A percentile compares a stretch with the other conserved stretches of the same genome.
Evolutionary conservation across 2,329 filamentous ascomycete genomes (phyloP).

Genomic region (Colletotrichum neosansevieriae): DNA sequence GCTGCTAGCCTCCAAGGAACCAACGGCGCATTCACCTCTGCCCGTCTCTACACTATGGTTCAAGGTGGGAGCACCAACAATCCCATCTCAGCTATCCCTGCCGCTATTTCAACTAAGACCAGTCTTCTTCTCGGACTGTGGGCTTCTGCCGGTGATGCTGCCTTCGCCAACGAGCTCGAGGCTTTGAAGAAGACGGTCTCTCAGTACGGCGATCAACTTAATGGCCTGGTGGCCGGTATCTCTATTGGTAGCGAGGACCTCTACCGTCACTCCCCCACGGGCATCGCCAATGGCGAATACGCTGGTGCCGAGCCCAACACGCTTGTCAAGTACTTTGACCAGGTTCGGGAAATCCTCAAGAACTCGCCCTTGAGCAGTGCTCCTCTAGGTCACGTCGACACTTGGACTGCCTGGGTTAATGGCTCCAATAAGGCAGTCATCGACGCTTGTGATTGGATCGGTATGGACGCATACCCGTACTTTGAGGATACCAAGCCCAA

Average conservation of each 20-base stretch:
- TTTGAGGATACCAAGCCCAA: constrained; percentile 79
- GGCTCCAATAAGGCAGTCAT: constrained; percentile 77
- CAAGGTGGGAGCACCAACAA: constrained; percentile 75
- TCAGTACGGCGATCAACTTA: constrained; percentile 75
- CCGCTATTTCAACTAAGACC: constrained; percentile 84
- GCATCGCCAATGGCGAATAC: constrained; percentile 71
- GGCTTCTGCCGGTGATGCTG: constrained; percentile 75
- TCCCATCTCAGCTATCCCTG: constrained; percentile 80
- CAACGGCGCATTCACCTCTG: constrained; percentile 72
- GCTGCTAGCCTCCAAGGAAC: constrained; percentile 74
- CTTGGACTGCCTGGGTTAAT: constrained; percentile 86
- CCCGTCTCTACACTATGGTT: constrained; percentile 81
- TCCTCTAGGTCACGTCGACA: constrained; percentile 87
- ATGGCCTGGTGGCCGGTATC: constrained; percentile 80
- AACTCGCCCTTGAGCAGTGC: constrained; percentile 69
- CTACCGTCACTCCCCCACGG: constrained; percentile 81
- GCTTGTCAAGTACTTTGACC: constrained; percentile 77
- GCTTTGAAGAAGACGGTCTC: constrained; percentile 78
- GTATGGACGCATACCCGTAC: constrained; percentile 88
- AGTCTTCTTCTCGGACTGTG: constrained; percentile 85
- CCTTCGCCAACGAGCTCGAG: constrained; percentile 78
- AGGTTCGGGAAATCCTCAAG: constrained; percentile 73
- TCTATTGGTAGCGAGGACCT: constrained; percentile 90
- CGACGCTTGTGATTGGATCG: constrained; percentile 80
- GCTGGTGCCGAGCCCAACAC: constrained; percentile 72